phyloP scores from a whole-genome alignment of 495 filamentous ascomycete genomes.

The Chaetomidium leptoderma region DNA sequence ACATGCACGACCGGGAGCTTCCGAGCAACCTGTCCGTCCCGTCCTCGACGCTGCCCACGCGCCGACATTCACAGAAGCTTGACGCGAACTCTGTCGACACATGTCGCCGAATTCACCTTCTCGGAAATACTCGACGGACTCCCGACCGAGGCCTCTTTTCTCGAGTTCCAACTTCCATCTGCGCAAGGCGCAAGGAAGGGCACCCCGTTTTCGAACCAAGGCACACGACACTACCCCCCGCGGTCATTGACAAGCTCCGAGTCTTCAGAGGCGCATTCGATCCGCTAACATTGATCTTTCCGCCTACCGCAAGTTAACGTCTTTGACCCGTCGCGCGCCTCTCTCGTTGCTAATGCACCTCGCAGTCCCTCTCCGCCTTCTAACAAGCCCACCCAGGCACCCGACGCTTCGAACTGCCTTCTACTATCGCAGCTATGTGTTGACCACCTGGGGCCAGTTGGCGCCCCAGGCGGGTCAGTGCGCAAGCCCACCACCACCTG shows the following conservation, averaged over 20 bases:
- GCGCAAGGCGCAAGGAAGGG: not conserved
- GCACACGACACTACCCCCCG: not conserved
- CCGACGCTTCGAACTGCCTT: conserved; percentile 19
- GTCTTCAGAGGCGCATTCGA: not conserved
- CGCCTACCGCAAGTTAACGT: not conserved
- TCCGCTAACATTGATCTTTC: not conserved
- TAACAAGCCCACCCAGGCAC: conserved; percentile 17
- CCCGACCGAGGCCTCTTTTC: conserved; percentile 4
- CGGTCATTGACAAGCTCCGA: not conserved
- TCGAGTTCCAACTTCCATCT: conserved; percentile 2
- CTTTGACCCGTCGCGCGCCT: not conserved
- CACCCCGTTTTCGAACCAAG: conserved; percentile 6
- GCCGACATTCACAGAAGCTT: conserved; percentile 1
- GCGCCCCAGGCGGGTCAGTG: too few relatives aligned
- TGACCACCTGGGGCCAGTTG: too few relatives aligned
- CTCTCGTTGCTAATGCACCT: not conserved
- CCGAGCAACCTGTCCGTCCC: not conserved
- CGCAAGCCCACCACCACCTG: too few relatives aligned
- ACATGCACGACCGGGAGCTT: not conserved
- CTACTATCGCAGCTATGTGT: conserved; percentile 20
- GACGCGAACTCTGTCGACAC: not conserved
- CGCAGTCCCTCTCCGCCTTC: conserved; percentile 22
- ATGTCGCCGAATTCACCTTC: conserved; percentile 11
- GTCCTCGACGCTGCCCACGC: not conserved
- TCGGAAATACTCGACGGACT: conserved; percentile 15